phyloP scores from a whole-genome alignment of 1,139 yeast genomes.

The Casaregolazyma lundiana region DNA sequence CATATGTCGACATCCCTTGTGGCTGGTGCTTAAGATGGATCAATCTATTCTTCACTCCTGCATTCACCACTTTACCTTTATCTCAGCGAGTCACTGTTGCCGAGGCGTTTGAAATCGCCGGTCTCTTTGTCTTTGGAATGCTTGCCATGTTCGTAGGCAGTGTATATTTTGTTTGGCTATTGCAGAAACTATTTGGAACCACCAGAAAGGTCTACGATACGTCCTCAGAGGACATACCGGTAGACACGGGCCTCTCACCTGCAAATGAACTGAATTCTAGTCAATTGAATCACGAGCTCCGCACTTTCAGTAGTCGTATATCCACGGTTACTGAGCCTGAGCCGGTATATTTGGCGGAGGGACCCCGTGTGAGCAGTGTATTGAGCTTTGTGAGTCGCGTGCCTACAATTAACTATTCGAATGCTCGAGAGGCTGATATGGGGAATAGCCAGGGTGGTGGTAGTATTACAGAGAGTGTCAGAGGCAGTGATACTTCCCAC shows the following conservation, averaged over 20 bases:
- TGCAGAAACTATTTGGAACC: constrained; percentile 37
- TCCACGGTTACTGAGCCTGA: neutral
- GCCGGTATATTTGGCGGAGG: neutral
- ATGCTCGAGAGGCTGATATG: too few species aligned
- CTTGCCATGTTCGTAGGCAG: constrained; percentile 46
- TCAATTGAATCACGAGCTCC: neutral
- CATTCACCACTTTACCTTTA: constrained; percentile 66
- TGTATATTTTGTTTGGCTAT: constrained; percentile 42
- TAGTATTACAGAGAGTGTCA: too few species aligned
- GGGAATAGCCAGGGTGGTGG: neutral
- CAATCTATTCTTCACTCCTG: constrained; percentile 71
- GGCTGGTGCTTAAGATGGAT: constrained; percentile 74
- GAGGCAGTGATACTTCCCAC: too few species aligned
- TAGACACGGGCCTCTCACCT: too few species aligned
- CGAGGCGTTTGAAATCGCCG: constrained; percentile 72
- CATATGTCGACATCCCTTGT: constrained; percentile 55
- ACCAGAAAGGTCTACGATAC: constrained; percentile 27
- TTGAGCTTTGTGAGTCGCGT: neutral
- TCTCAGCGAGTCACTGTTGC: constrained; percentile 57
- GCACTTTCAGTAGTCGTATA: neutral
- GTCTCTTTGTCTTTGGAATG: constrained; percentile 64
- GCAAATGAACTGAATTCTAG: too few species aligned
- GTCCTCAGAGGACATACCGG: neutral
- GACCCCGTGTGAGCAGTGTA: neutral
- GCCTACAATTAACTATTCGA: neutral